phyloP scores from a whole-genome alignment of 148 eudicot genomes.

The Camellia japonica region DNA sequence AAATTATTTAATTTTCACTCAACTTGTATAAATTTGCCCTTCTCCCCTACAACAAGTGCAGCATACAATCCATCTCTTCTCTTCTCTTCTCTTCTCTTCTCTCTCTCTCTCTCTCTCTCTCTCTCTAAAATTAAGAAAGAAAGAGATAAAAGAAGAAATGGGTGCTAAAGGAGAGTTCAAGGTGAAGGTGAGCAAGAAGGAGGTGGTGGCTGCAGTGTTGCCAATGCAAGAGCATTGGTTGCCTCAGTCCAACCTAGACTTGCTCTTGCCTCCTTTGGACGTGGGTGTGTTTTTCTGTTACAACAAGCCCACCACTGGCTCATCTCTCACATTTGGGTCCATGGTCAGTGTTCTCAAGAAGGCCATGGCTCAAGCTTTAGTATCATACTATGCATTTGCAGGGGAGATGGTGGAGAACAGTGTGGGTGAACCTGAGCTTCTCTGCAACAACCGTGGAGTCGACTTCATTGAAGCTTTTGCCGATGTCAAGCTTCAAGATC shows the following conservation, averaged over 20 bases:
- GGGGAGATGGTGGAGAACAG: too few relatives aligned
- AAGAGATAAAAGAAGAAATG: background rate
- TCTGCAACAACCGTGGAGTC: too few relatives aligned
- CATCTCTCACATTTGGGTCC: conserved; percentile 2
- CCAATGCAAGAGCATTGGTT: conserved; percentile 11
- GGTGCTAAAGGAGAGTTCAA: conserved; percentile 8
- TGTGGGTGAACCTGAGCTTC: too few relatives aligned
- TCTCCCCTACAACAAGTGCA: too few relatives aligned
- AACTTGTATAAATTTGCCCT: too few relatives aligned
- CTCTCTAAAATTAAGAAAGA: background rate
- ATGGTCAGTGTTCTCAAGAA: conserved; percentile 1
- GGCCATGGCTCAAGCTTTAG: conserved; percentile 7
- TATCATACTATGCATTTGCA: background rate
- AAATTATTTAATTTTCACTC: too few relatives aligned
- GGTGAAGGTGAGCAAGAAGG: conserved; percentile 11
- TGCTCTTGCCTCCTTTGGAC: conserved; percentile 13
- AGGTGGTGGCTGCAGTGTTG: conserved; percentile 4
- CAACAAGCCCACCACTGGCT: background rate
- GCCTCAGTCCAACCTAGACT: conserved; percentile 15
- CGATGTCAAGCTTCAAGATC: too few relatives aligned
- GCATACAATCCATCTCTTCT: too few relatives aligned
- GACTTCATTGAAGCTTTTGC: too few relatives aligned
- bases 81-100: too few relatives aligned
- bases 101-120: background rate
- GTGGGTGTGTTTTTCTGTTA: conserved; percentile 15